Evolutionary conservation across 2,329 filamentous ascomycete species (phyloP), one percentile per base, ranked within the genome.

Genomic region (Aaosphaeria arxii): DNA sequence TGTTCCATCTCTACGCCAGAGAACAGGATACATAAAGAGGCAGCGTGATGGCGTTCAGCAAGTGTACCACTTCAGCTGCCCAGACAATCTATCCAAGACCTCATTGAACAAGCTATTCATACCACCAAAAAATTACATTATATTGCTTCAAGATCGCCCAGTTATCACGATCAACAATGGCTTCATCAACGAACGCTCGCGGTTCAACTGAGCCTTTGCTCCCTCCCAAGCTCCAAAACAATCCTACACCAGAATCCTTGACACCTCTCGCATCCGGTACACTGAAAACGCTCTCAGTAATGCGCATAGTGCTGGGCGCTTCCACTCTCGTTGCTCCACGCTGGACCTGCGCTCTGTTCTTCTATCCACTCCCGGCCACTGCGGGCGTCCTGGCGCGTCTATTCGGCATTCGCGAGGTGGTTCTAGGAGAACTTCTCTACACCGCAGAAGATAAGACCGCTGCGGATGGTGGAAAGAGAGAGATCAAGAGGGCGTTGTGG

Each of bases 401-500:
- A 31, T 53, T 63, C 13, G 63, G 58, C 36, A 51, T 47, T 3
- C 60, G 62, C 24, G 62, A 64, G 6, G 11, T 51, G 4, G 50
- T 56, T n/a, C 33, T 64, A 9, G 62, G 60, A 5, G 61, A 54
- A 43, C 51, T 63, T 7, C 51, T 65, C 11, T 43, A 52, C 29
- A 60, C 58, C 2, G 57, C 58, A 9, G 54, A 61, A 41, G 52
- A 61, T 44, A 56, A 58, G 45, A 49, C 43, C 5, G 43, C 31
- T 17, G 29, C 42, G 3, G 47, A 56, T 42, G 51, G 51, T n/a
- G 52, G 56, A 39, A 54, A 45, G 28, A 57, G 53, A 29, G 63
- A 63, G 40, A 53, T 63, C 38, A 60, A 49, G 42, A 54, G 57
- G 39, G 56, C 56, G 1, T 48, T 67, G 6, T 62, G 59, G 59